Evolutionary conservation across 2,329 filamentous ascomycete species (phyloP).

Genomic region (Alternaria sp.): DNA sequence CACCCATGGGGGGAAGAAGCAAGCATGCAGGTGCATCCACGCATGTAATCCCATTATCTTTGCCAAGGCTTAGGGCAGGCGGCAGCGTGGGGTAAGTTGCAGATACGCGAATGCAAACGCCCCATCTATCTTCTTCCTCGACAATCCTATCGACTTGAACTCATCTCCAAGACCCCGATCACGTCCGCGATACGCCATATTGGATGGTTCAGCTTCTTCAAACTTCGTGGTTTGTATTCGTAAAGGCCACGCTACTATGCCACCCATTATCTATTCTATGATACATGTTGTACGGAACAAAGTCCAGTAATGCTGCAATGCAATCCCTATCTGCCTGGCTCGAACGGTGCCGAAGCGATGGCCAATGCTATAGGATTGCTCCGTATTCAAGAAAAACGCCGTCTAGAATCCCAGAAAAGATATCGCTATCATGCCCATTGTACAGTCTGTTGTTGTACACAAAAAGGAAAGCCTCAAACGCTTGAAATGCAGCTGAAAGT

Average conservation of each 20-base stretch:
- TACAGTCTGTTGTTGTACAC: conserved; percentile 22
- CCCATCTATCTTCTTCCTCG: background rate
- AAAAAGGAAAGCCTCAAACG: conserved; percentile 20
- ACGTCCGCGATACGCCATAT: background rate
- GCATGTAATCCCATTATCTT: conserved; percentile 32
- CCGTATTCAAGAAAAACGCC: conserved; percentile 15
- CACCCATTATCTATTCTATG: conserved; percentile 1
- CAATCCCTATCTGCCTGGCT: conserved; percentile 11
- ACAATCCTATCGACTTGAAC: background rate
- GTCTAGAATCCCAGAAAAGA: conserved; percentile 22
- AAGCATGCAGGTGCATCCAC: conserved; percentile 15
- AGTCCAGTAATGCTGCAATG: conserved; percentile 4
- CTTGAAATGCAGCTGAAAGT: conserved; percentile 21
- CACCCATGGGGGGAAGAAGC: conserved; percentile 11
- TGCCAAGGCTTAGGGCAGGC: conserved; percentile 27
- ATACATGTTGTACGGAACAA: conserved; percentile 3
- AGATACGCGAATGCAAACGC: conserved; percentile 6
- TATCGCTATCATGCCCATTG: conserved; percentile 17
- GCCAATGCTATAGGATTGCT: conserved; percentile 7
- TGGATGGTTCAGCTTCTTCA: background rate
- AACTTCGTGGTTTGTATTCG: background rate
- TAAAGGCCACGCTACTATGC: background rate
- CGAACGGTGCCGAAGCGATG: background rate
- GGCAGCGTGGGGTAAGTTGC: conserved; percentile 26
- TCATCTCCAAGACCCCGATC: background rate